Evolutionary conservation across 2,329 filamentous ascomycete species (phyloP).

Genomic region (Geoglossum cookeanum): DNA sequence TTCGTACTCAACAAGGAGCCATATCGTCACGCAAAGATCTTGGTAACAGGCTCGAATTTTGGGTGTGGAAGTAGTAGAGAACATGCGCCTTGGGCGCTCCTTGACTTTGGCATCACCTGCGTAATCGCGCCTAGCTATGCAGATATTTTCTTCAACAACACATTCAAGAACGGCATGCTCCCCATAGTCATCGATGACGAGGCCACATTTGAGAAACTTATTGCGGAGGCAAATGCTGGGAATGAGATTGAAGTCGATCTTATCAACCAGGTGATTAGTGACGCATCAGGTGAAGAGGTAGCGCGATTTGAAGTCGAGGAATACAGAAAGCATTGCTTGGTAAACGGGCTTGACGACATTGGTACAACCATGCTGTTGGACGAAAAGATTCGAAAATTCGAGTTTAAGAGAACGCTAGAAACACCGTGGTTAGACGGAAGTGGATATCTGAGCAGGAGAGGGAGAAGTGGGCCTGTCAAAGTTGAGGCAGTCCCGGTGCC

Average conservation of each 20-base stretch:
- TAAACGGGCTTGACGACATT: conserved; percentile 91
- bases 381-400: conserved; percentile 70
- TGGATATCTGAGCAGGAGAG: conserved; percentile 45
- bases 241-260: conserved; percentile 81
- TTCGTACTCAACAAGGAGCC: conserved; percentile 86
- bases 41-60: conserved; percentile 85
- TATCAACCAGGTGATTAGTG: conserved; percentile 63
- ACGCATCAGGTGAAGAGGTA: conserved; percentile 52
- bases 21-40: conserved; percentile 67
- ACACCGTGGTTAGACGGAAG: conserved; percentile 86
- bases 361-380: conserved; percentile 85
- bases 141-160: conserved; percentile 99
- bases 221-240: conserved; percentile 58
- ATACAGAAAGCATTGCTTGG: conserved; percentile 83
- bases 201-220: conserved; percentile 46
- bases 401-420: conserved; percentile 53
- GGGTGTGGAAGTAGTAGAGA: conserved; percentile 85
- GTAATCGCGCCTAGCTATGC: conserved; percentile 76
- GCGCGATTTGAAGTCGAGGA: conserved; percentile 73
- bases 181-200: conserved; percentile 58
- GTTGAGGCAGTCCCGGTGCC: conserved; percentile 52
- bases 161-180: conserved; percentile 99
- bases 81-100: conserved; percentile 90
- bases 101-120: conserved; percentile 90
- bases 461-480: conserved; percentile 36